Evolutionary conservation across 225 moss, liverwort and hornwort species (phyloP).

Genomic region (Neckera pumila): DNA sequence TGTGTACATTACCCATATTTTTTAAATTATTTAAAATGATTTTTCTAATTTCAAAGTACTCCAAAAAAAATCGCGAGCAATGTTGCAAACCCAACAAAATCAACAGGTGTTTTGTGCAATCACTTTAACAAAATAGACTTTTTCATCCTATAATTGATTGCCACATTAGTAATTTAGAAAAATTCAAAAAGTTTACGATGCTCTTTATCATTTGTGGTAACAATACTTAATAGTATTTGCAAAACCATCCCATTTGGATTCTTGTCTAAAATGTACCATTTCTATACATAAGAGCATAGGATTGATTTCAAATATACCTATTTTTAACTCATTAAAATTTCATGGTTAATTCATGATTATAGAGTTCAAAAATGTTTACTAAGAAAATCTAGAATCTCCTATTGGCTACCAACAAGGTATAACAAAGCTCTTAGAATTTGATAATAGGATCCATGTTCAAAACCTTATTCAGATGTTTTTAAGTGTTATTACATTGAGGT

Average conservation of each 20-base stretch:
- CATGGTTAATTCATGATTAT: not conserved
- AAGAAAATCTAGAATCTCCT: not conserved
- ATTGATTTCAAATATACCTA: accelerated
- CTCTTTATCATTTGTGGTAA: accelerated
- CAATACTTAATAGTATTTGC: too few relatives aligned
- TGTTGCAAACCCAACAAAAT: too few relatives aligned
- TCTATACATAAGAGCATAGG: not conserved
- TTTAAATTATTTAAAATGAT: too few relatives aligned
- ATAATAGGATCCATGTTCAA: not conserved
- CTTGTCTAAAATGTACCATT: not conserved
- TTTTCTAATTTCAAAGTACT: too few relatives aligned
- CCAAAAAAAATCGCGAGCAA: too few relatives aligned
- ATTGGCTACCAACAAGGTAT: not conserved
- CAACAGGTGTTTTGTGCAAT: too few relatives aligned
- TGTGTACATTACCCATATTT: too few relatives aligned
- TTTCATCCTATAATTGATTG: not conserved
- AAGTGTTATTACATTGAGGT: not conserved
- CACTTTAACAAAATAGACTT: not conserved
- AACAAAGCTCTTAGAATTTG: not conserved
- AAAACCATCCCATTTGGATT: not conserved
- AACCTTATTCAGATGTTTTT: too few relatives aligned
- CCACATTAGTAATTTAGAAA: accelerated
- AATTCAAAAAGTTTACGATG: not conserved
- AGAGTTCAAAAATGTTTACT: not conserved
- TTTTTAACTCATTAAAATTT: not conserved